phyloP scores from a whole-genome alignment of 768 basidiomycete genomes.

The Pleurotus cornucopiae region DNA sequence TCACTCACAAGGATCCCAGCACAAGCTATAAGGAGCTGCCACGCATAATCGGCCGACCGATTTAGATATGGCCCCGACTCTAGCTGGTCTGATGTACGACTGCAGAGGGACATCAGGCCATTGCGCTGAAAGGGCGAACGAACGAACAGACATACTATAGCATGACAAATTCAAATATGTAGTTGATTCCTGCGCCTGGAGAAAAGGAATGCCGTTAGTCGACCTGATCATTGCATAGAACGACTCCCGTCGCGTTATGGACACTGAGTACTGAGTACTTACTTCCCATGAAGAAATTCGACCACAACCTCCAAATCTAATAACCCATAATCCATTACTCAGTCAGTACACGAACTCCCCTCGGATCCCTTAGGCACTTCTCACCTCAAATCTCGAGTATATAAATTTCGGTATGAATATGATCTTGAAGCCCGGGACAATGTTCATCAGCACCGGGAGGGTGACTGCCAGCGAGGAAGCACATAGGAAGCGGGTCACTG shows the following conservation, averaged over 20 bases:
- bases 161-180: conserved; percentile 67
- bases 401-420: conserved; percentile 49
- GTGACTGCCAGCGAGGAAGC: conserved; percentile 60
- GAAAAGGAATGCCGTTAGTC: background rate
- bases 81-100: conserved; percentile 61
- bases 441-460: conserved; percentile 46
- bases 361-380: background rate
- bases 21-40: conserved; percentile 59
- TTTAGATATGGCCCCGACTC: conserved; percentile 56
- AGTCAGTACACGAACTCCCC: background rate
- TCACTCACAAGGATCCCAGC: conserved; percentile 56
- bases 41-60: conserved; percentile 73
- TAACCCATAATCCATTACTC: background rate
- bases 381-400: conserved; percentile 49
- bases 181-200: conserved; percentile 44
- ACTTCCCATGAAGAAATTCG: conserved; percentile 75
- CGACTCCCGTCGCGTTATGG: background rate
- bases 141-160: conserved; percentile 49
- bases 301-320: conserved; percentile 71
- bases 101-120: conserved; percentile 20
- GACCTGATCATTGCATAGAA: background rate
- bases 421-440: conserved; percentile 50
- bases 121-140: background rate
- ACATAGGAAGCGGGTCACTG: conserved; percentile 71
- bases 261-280: conserved; percentile 3